Conservation (phyloP, 75 land plant genomes). For the Ceratopteris richardii region DNA sequence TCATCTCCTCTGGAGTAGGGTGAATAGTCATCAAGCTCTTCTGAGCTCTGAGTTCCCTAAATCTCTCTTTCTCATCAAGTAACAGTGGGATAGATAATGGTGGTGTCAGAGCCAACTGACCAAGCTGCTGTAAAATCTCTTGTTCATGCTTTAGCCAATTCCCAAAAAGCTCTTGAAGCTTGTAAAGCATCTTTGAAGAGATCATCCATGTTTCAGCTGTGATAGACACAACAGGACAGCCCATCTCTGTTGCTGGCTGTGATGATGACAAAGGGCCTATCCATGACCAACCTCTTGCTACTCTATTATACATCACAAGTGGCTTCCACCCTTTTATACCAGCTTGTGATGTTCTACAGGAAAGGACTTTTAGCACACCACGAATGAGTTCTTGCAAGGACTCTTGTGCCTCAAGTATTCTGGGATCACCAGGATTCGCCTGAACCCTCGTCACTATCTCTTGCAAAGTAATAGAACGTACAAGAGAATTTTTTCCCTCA, state of each 20-base stretch:
- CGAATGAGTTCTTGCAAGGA: constrained; percentile 85
- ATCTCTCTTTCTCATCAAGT: constrained; percentile 93
- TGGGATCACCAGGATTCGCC: constrained; percentile 79
- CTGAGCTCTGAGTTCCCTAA: constrained; percentile 91
- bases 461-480: constrained; percentile 57
- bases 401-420: constrained; percentile 81
- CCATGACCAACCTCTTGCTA: constrained; percentile 80
- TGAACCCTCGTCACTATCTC: constrained; percentile 75
- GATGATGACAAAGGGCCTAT: constrained; percentile 52
- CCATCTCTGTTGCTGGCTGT: constrained; percentile 29
- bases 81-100: constrained; percentile 23
- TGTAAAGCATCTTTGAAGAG: constrained; percentile 83
- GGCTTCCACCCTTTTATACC: constrained; percentile 96
- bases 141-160: constrained; percentile 91
- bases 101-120: constrained; percentile 80
- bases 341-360: constrained; percentile 73
- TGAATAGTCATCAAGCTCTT: constrained; percentile 84
- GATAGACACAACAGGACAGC: constrained; percentile 38
- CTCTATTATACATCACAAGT: constrained; percentile 59
- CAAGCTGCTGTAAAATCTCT: constrained; percentile 87
- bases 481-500: constrained; percentile 19
- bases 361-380: constrained; percentile 77
- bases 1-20: constrained; percentile 91
- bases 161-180: constrained; percentile 92
- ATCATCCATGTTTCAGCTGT: constrained; percentile 82